Evolutionary conservation across 345 rosid species (phyloP), one percentile per base, ranked within the genome.

Genomic region (Hypericum androsaemum): DNA sequence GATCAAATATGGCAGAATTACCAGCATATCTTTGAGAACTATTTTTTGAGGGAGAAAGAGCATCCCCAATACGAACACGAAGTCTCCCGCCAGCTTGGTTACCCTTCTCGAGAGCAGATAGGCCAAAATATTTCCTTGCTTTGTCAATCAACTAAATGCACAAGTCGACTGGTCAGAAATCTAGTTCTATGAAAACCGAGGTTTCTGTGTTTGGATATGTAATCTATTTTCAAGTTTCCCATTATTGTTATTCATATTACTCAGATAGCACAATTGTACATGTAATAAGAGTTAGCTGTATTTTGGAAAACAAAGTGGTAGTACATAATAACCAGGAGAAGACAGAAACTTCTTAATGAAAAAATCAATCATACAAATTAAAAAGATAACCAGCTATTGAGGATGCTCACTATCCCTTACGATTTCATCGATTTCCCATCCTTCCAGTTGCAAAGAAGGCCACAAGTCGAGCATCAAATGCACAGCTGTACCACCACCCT

Each of bases 401-500:
- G 32, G 32, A 22, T 22, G 32, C 32, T 22, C 32, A 22, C 32
- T 47, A n/a, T 60, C 37, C 44, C 86, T 66, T 71, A 85, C 89
- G 66, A 80, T 81, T 17, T 61, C 73, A 65, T 81, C 94, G 64
- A 82, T 82, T 69, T 81, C 89, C 82, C 78, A 86, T 41, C 95
- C 95, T 61, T 86, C 75, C 65, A 89, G 76, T 67, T 70, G 65
- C 64, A 79, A 40, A 5, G 81, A 76, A 65, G 97, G 95, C 94
- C 88, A 86, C 28, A 71, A 53, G 22, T 77, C 70, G 65, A 86
- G 97, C 76, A 86, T 80, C 76, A 86, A 56, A 62, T 77, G 86
- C 32, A 94, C 97, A 55, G 86, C 86, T 12, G 97, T 89, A 63
- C 97, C 97, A 59, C 88, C 97, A 37, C 90, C 97, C 89, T 80